A percentile compares a stretch with the other conserved stretches of the same genome.
These are phyloP conservation scores for Apiotrichum sp. DNA, from an alignment of 1,284 basidiomycete species.

Conservation along the genomic window DNA sequence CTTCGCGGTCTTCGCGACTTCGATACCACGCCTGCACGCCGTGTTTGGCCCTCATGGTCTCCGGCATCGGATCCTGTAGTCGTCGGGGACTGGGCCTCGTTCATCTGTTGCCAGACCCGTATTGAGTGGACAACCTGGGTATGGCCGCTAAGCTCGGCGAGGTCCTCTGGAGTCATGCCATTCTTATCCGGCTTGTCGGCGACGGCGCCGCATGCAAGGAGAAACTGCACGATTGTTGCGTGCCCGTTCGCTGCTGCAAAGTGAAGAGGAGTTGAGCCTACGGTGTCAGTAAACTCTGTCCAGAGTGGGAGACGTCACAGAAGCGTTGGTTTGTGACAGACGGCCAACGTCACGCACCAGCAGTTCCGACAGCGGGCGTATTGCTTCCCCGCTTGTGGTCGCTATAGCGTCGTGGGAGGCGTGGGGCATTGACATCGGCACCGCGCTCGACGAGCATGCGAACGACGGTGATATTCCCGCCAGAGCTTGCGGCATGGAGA, in stretches of 20 bases:
- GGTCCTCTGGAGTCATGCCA: constrained; percentile 63
- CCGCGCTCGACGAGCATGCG: constrained; percentile 78
- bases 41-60: no score
- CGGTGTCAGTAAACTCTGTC: constrained; percentile 1
- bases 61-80: not conserved
- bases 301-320: no score
- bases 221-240: constrained; percentile 61
- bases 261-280: constrained; percentile 83
- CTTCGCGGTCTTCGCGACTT: constrained; percentile 1
- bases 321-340: no score
- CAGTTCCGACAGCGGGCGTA: constrained; percentile 63
- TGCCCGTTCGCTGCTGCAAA: constrained; percentile 91
- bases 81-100: constrained; percentile 2
- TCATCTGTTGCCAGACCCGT: constrained; percentile 38
- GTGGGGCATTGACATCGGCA: constrained; percentile 84
- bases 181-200: constrained; percentile 76
- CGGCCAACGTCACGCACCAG: constrained; percentile 44
- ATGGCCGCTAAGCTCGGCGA: constrained; percentile 49
- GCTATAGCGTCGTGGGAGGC: constrained; percentile 62
- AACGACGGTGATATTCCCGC: constrained; percentile 77
- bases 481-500: constrained; percentile 81
- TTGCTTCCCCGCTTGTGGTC: constrained; percentile 44
- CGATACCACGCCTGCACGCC: no score
- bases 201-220: constrained; percentile 72
- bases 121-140: constrained; percentile 45